Evolutionary conservation across 2,329 filamentous ascomycete genomes (phyloP), one percentile per base, ranked within the genome.

Genomic region (Ceratocystiopsis minuta): DNA sequence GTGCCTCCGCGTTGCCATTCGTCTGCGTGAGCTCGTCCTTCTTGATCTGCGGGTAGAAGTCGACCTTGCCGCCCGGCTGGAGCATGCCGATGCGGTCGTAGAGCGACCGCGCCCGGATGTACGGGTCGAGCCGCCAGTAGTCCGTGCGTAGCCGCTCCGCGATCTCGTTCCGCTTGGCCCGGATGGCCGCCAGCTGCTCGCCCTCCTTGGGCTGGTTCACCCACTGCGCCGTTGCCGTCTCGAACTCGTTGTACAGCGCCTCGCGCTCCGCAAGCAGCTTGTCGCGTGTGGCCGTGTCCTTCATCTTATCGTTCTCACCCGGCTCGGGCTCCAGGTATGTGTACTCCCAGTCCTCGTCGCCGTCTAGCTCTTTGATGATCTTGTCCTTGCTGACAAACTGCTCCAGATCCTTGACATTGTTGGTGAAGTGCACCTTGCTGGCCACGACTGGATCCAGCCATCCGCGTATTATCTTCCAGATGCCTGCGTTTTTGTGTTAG

Each of bases 381-480:
- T 78, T 76, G 37, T 66, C 65, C 34, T 66, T 66, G 12, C 75
- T 68, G 43, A 98, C 80, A 55, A 80, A 95, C 43, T 76, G 66
- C 48, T 81, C 73, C 41, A 98, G 66, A 41, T 95, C 88, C 42
- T 80, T 70, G 43, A 76, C 64, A 50, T 75, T 84, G 54, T 85
- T 90, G 44, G 83, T 90, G 59, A 96, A 96, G 57, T 95, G 78
- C 16, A 98, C 80, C 60, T 98, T 98, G 55, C 74, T 70, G 18
- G 90, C 90, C 24, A 98, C 88, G 4, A 98, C 88, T 2, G 90
- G 90, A 57, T 98, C 90, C 34, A 98, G 73, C 90, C 90, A 98
- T 51, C 87, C 86, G 49, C 76, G 78, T 56, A 98, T 93, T 49
- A 98, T 83, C 57, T 76, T 86, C 90, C 88, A 96, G 49, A 96